A percentile compares a stretch with the other conserved stretches of the same genome.
Evolutionary conservation across 2,329 filamentous ascomycete genomes (phyloP).

Genomic region (Rugonectria rugulosa): DNA sequence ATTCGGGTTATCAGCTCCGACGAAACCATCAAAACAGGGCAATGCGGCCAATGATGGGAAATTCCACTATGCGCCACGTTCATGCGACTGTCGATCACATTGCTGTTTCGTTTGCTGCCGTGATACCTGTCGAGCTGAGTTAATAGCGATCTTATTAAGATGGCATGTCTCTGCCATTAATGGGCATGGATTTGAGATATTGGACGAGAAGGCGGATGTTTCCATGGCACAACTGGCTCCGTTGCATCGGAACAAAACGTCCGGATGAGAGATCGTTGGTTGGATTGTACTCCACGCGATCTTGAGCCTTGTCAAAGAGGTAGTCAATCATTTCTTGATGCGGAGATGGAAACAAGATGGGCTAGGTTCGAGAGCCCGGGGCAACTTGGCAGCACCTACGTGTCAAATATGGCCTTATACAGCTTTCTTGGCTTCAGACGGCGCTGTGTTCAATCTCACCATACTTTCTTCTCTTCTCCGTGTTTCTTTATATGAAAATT

Average conservation of each 20-base stretch:
- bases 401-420: too few species aligned
- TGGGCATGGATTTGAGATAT: neutral
- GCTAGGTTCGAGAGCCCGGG: too few species aligned
- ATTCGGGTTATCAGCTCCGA: neutral
- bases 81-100: neutral
- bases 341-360: too few species aligned
- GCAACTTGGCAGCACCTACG: too few species aligned
- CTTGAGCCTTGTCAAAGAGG: too few species aligned
- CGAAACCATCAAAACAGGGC: neutral
- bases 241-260: neutral
- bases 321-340: too few species aligned
- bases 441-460: too few species aligned
- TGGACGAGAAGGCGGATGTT: neutral
- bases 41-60: neutral
- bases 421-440: too few species aligned
- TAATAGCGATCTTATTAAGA: too few species aligned
- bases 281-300: neutral
- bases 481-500: too few species aligned
- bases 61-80: neutral
- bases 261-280: neutral
- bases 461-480: too few species aligned
- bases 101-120: neutral
- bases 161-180: neutral
- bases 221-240: neutral
- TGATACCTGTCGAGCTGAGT: slow-evolving; percentile 4